Conservation (phyloP, 2,329 filamentous ascomycete species). For the Pseudocercospora macadamiae region DNA sequence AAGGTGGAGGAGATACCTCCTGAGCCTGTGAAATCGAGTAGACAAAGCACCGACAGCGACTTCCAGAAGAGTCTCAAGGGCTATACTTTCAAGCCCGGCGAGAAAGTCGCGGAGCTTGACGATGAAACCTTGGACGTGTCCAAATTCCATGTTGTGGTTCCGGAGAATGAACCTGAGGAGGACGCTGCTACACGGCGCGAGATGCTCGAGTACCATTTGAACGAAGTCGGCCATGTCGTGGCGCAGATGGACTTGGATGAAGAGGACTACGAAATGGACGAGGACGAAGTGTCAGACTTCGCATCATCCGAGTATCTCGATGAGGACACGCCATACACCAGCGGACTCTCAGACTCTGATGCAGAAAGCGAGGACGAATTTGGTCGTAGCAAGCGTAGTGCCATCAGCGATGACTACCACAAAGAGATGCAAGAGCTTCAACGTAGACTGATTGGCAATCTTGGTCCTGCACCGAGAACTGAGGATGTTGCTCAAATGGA, state of each 20-base stretch:
- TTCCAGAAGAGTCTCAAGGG: conserved; percentile 33
- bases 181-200: conserved; percentile 79
- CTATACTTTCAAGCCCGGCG: conserved; percentile 39
- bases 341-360: conserved; percentile 64
- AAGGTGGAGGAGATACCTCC: conserved; percentile 38
- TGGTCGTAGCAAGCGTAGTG: conserved; percentile 69
- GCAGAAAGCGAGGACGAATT: conserved; percentile 72
- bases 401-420: conserved; percentile 74
- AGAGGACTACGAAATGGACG: conserved; percentile 55
- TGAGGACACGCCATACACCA: conserved; percentile 46
- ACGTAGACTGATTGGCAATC: conserved; percentile 67
- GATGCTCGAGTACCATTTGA: conserved; percentile 88
- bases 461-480: conserved; percentile 54
- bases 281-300: conserved; percentile 36
- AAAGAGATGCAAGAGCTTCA: conserved; percentile 85
- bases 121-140: conserved; percentile 45
- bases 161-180: conserved; percentile 75
- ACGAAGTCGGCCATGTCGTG: conserved; percentile 87
- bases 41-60: conserved; percentile 10
- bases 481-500: conserved; percentile 40
- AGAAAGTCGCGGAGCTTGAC: conserved; percentile 49
- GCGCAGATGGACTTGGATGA: conserved; percentile 87
- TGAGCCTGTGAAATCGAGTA: conserved; percentile 5
- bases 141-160: conserved; percentile 59
- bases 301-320: conserved; percentile 39